These are phyloP conservation scores for Colletotrichum higginsianum DNA, from an alignment of 2,329 filamentous ascomycete genomes.

Conservation along the genomic window DNA sequence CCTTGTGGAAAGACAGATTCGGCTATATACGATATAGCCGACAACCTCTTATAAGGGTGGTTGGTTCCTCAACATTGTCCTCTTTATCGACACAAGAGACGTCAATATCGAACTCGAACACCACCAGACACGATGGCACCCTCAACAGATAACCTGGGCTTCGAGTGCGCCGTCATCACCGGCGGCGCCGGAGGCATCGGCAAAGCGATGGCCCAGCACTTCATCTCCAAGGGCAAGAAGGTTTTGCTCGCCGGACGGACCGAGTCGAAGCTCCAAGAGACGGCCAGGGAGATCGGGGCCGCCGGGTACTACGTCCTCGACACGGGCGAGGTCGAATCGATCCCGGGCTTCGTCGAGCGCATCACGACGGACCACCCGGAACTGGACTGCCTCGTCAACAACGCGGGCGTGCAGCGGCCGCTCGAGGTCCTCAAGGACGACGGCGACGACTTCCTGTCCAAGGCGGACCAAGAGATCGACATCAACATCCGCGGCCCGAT, in stretches of 20 bases:
- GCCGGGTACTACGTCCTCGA: constrained; percentile 67
- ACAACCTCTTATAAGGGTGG: background rate
- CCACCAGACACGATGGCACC: background rate
- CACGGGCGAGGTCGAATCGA: constrained; percentile 60
- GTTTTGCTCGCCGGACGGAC: constrained; percentile 69
- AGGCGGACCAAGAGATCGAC: constrained; percentile 70
- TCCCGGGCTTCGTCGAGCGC: constrained; percentile 61
- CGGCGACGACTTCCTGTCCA: constrained; percentile 60
- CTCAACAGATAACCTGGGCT: constrained; percentile 47
- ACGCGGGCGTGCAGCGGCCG: constrained; percentile 71
- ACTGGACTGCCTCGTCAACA: constrained; percentile 72
- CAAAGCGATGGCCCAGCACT: constrained; percentile 61
- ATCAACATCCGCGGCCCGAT: constrained; percentile 72
- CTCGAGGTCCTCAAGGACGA: constrained; percentile 59
- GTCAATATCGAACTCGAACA: background rate
- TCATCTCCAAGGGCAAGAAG: constrained; percentile 62
- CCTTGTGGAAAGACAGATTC: background rate
- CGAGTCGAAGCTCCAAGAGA: constrained; percentile 64
- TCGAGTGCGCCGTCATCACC: constrained; percentile 63
- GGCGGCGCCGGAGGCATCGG: constrained; percentile 69
- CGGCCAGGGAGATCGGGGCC: constrained; percentile 60
- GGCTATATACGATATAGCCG: constrained; percentile 6
- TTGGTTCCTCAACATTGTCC: background rate
- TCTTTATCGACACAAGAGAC: background rate
- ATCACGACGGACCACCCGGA: constrained; percentile 62